Base-by-base conservation (phyloP, 768 basidiomycete genomes). In the Suillus spraguei region DNA sequence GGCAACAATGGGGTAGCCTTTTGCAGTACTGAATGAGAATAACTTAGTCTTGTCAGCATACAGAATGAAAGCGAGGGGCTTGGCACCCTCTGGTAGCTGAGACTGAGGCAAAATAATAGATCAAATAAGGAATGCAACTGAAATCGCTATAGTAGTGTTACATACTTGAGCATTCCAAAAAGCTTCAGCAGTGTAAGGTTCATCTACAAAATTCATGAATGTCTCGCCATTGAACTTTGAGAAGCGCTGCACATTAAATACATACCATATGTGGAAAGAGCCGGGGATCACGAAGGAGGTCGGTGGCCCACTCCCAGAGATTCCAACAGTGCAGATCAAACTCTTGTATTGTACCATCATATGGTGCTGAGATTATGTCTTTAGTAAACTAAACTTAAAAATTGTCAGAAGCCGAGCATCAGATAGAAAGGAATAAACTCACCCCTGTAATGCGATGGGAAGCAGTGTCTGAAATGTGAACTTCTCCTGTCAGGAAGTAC, bases 121-220 rank as follows among this genome's bases (percentile, higher is more conserved):
- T 28, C 11, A 33, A 46, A 16, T 11, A 20, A 14, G 1, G 11
- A 38, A 28, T 4, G 24, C 14, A 5, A 39, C 28, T 5, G 38
- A 28, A 24, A 38, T 2, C n/a, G 38, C 44, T 41, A 38, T n/a
- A 46, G 10, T 4, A n/a, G 44, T 46, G 11, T n/a, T 46, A 64
- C 67, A 39, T 66, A 79, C 80, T 71, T 82, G 77, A 22, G 72
- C 61, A 9, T 73, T 44, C 20, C 42, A n/a, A 44, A 20, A 44
- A 44, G 9, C 9, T 20, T 44, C 20, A 1, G 42, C 42, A 4
- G 42, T 44, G 42, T 20, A 44, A 44, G 42, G 42, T 9, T 44
- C 8, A 8, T 44, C 42, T 10, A 20, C 20, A 44, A n/a, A 44
- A 10, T 3, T 9, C 20, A 44, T 8, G 0, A 44, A 44, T 4